A percentile compares a stretch with the other conserved stretches of the same genome.
Evolutionary conservation across 2,329 filamentous ascomycete species (phyloP).

Genomic region (Arachnomyces sp.): DNA sequence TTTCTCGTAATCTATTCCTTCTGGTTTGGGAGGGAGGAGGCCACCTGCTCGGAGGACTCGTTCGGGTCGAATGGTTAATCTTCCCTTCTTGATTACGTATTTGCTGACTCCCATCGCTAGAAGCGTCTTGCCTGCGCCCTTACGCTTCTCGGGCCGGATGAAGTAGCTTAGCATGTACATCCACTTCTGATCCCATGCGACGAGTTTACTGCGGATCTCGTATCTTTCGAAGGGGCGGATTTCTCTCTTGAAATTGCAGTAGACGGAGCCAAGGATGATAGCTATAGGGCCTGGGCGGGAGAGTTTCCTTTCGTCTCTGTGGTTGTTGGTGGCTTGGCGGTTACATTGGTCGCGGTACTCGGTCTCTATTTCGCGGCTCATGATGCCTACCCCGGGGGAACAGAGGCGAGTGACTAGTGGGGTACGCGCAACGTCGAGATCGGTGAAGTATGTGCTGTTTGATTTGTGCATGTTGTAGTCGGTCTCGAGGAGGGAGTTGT

Average conservation of each 20-base stretch:
- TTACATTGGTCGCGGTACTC: constrained; percentile 42
- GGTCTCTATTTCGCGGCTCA: constrained; percentile 47
- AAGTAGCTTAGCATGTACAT: constrained; percentile 69
- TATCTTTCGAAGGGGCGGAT: constrained; percentile 62
- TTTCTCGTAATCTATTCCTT: constrained; percentile 34
- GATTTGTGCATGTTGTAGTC: constrained; percentile 84
- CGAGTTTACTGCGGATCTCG: constrained; percentile 65
- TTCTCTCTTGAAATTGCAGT: constrained; percentile 66
- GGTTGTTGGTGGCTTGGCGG: constrained; percentile 33
- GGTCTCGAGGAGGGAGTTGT: constrained; percentile 65
- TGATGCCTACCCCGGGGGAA: constrained; percentile 48
- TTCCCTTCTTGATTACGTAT: constrained; percentile 74
- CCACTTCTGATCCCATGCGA: constrained; percentile 77
- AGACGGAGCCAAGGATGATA: constrained; percentile 65
- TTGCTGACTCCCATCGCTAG: constrained; percentile 67
- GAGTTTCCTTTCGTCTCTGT: constrained; percentile 39
- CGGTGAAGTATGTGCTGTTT: constrained; percentile 78
- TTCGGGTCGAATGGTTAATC: constrained; percentile 78
- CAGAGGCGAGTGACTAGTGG: constrained; percentile 68
- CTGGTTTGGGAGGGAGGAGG: constrained; percentile 66
- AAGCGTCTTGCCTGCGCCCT: constrained; percentile 54
- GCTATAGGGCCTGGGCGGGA: constrained; percentile 40
- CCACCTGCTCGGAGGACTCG: constrained; percentile 63
- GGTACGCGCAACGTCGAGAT: constrained; percentile 75
- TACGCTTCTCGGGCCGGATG: constrained; percentile 44